Evolutionary conservation across 2,329 filamentous ascomycete species (phyloP).

Genomic region (Diplodia mutila): DNA sequence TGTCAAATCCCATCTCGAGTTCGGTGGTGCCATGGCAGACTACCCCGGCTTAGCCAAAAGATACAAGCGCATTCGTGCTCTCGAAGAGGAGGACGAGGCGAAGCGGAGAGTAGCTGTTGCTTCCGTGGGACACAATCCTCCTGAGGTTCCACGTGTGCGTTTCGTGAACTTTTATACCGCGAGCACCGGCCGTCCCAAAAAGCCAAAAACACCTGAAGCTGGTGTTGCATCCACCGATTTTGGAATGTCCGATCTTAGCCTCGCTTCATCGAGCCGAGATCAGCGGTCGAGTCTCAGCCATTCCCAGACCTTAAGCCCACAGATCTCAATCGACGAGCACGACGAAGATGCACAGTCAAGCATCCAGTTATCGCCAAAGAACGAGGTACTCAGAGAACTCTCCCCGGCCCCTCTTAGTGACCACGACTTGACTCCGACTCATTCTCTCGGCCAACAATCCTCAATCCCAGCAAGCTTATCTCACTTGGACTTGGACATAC

Average conservation of each 20-base stretch:
- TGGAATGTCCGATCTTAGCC: conserved; percentile 20
- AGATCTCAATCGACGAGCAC: not conserved
- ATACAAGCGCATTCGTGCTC: conserved; percentile 68
- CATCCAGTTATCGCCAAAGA: not conserved
- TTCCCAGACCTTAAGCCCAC: conserved; percentile 2
- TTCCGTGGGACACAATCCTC: conserved; percentile 27
- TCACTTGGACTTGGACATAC: conserved; percentile 36
- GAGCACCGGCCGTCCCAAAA: conserved; percentile 72
- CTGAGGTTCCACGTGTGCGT: conserved; percentile 60
- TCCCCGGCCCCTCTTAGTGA: not conserved
- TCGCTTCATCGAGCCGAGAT: conserved; percentile 7
- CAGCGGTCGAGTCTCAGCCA: not conserved
- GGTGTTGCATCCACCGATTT: not conserved
- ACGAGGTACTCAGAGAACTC: not conserved
- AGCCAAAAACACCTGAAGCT: conserved; percentile 47
- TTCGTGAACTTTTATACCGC: conserved; percentile 92
- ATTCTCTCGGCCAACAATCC: not conserved
- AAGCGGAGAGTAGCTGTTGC: conserved; percentile 38
- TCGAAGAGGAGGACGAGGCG: conserved; percentile 69
- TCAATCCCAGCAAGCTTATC: not conserved
- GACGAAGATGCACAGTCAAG: not conserved
- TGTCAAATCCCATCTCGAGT: conserved; percentile 80
- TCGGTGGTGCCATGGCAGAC: conserved; percentile 79
- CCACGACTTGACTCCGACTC: conserved; percentile 11
- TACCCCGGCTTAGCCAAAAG: conserved; percentile 69